Evolutionary conservation across 2,329 filamentous ascomycete genomes (phyloP).

Genomic region (Onygenales sp.): DNA sequence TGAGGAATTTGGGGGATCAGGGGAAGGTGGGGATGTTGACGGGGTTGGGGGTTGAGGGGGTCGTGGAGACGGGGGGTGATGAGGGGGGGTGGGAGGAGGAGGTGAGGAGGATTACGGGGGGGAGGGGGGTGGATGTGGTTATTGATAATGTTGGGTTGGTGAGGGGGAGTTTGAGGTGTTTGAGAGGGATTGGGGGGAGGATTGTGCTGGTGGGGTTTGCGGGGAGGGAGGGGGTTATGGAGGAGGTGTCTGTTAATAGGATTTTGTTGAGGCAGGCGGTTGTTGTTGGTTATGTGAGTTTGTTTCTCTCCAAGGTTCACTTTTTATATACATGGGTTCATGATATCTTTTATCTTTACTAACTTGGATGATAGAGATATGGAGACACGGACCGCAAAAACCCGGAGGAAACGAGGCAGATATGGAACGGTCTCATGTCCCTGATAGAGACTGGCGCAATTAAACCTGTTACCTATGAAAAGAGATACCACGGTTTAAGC

Average conservation of each 20-base stretch:
- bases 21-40: conserved; percentile 4
- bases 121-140: conserved; percentile 47
- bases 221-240: conserved; percentile 43
- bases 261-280: conserved; percentile 44
- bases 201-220: conserved; percentile 52
- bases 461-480: conserved; percentile 42
- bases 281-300: conserved; percentile 41
- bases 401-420: conserved; percentile 37
- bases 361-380: conserved; percentile 31
- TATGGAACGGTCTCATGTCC: conserved; percentile 44
- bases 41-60: conserved; percentile 3
- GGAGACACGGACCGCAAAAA: conserved; percentile 46
- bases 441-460: conserved; percentile 41
- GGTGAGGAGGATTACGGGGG: conserved; percentile 39
- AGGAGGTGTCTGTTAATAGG: conserved; percentile 46
- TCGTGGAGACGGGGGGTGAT: conserved; percentile 6
- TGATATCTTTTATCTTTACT: background rate
- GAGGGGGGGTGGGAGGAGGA: conserved; percentile 40
- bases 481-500: conserved; percentile 42
- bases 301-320: too few relatives aligned
- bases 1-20: conserved; percentile 34
- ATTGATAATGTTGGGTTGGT: conserved; percentile 52
- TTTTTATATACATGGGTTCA: background rate
- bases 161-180: conserved; percentile 44
- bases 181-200: conserved; percentile 42